Evolutionary conservation across 73 alveolate genomes (phyloP), one percentile per base, ranked within the genome.

Genomic region (Paraurostyla sp.): DNA sequence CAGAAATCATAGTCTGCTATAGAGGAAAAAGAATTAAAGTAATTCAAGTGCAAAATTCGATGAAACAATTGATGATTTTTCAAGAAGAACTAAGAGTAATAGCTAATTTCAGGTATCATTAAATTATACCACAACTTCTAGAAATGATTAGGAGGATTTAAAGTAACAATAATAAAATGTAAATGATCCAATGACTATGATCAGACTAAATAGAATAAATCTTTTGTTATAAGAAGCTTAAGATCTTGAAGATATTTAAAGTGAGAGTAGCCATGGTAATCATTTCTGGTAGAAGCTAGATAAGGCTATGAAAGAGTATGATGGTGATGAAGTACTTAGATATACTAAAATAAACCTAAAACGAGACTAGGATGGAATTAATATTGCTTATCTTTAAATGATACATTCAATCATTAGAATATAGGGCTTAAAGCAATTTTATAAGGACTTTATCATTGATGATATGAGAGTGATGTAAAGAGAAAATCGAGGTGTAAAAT

Each of bases 311-410:
- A 13, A 13, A 3, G 30, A 78, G 13, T 78, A 78, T 36, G 29
- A 32, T n/a, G 89, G 89, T 2, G 80, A 78, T 29, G 78, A 54
- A 6, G 48, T 78, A 23, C 20, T 40, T 27, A 52, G 78, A 78
- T 50, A 43, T 51, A 29, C 89, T 78, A 50, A 32, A 46, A 78
- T 78, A 7, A 50, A 51, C 45, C 6, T 50, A n/a, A 65, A 73
- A 30, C 32, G 73, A 48, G 78, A 78, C 29, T 51, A 54, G 23
- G 89, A 78, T 27, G 89, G 89, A 13, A 54, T 54, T 7, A 78
- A 49, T 50, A 9, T 51, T 13, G 89, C 38, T 7, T 51, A 40
- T 54, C 32, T 51, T 18, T 13, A 78, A 36, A 36, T 78, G 63
- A 51, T 78, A 9, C 69, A 51, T 11, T 30, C 32, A 1, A 51